Conservation (phyloP, 495 filamentous ascomycete genomes). For the Penicillium cataractarum region DNA sequence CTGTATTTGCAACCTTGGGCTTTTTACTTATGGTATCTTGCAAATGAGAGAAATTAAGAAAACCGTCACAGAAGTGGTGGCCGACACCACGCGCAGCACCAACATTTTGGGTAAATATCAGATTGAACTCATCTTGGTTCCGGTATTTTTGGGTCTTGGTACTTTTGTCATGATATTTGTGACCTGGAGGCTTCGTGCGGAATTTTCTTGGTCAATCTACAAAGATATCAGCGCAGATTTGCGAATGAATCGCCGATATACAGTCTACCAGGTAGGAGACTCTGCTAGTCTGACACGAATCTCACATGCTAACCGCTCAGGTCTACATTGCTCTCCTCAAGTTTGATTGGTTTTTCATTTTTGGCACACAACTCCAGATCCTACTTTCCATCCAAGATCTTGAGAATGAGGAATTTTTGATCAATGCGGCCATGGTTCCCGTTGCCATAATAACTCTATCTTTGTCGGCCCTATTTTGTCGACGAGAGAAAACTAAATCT, state of each 20-base stretch:
- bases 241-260: slow-evolving; percentile 10
- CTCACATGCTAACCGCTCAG: neutral
- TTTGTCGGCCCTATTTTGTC: slow-evolving; percentile 20
- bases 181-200: slow-evolving; percentile 17
- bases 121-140: slow-evolving; percentile 25
- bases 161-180: slow-evolving; percentile 21
- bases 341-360: slow-evolving; percentile 30
- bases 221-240: slow-evolving; percentile 17
- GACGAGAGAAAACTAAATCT: slow-evolving; percentile 21
- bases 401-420: slow-evolving; percentile 16
- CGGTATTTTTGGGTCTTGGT: slow-evolving; percentile 21
- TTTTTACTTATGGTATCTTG: slow-evolving; percentile 25
- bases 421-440: slow-evolving; percentile 19
- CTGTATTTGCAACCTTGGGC: slow-evolving; percentile 26
- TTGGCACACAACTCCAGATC: slow-evolving; percentile 27
- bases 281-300: neutral
- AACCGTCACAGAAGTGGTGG: slow-evolving; percentile 14
- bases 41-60: slow-evolving; percentile 26
- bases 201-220: slow-evolving; percentile 20
- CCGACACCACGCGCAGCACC: neutral
- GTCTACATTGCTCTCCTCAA: slow-evolving; percentile 28
- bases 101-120: slow-evolving; percentile 11
- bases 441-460: slow-evolving; percentile 16
- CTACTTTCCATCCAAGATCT: slow-evolving; percentile 15
- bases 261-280: slow-evolving; percentile 1